Evolutionary conservation across 768 basidiomycete species (phyloP).

Genomic region (Phlebiopsis gigantea): DNA sequence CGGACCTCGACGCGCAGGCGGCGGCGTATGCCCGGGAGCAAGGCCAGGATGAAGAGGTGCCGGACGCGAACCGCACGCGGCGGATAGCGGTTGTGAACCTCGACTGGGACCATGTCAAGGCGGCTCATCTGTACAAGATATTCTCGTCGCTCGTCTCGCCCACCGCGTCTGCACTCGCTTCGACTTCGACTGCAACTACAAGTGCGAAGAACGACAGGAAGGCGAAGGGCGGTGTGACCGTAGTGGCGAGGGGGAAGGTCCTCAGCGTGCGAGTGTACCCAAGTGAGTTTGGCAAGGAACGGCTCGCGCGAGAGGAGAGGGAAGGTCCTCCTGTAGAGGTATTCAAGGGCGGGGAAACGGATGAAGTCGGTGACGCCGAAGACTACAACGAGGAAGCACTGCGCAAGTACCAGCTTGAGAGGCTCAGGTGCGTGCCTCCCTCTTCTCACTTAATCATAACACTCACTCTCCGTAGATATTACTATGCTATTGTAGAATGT

Average conservation of each 20-base stretch:
- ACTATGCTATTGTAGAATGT: slow-evolving; percentile 91
- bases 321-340: slow-evolving; percentile 88
- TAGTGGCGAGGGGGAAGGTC: slow-evolving; percentile 58
- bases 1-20: slow-evolving; percentile 71
- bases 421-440: slow-evolving; percentile 62
- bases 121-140: slow-evolving; percentile 86
- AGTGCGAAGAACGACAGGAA: slow-evolving; percentile 13
- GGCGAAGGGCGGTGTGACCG: slow-evolving; percentile 16
- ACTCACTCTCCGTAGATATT: slow-evolving; percentile 59
- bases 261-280: slow-evolving; percentile 81
- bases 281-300: slow-evolving; percentile 87
- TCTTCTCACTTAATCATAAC: background rate
- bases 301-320: slow-evolving; percentile 80
- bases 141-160: slow-evolving; percentile 81
- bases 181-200: slow-evolving; percentile 13
- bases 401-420: slow-evolving; percentile 87
- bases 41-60: slow-evolving; percentile 39
- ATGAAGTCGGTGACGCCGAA: slow-evolving; percentile 61
- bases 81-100: slow-evolving; percentile 91
- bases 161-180: slow-evolving; percentile 31
- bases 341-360: slow-evolving; percentile 70
- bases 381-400: slow-evolving; percentile 88
- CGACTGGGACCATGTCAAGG: slow-evolving; percentile 96
- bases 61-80: slow-evolving; percentile 44
- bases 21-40: slow-evolving; percentile 46